Evolutionary conservation across 768 basidiomycete genomes (phyloP).

Genomic region (Rossbeevera mucosa): DNA sequence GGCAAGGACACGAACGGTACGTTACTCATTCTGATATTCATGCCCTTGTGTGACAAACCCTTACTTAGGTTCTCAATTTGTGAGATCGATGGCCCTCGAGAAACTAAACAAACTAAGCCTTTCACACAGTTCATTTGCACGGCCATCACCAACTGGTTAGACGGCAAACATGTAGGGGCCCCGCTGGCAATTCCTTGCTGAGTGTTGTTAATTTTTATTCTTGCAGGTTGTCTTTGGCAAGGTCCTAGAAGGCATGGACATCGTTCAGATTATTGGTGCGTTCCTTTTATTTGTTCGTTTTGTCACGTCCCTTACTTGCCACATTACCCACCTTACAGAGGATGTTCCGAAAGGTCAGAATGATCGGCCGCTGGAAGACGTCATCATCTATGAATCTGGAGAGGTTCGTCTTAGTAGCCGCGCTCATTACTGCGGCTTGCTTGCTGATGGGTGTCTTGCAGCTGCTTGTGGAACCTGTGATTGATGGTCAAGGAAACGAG

Average conservation of each 20-base stretch:
- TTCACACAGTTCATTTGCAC: constrained; percentile 83
- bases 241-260: constrained; percentile 89
- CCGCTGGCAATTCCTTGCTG: not conserved
- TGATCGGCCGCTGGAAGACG: constrained; percentile 73
- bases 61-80: constrained; percentile 76
- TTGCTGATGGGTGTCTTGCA: constrained; percentile 22
- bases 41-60: constrained; percentile 3
- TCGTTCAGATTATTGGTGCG: constrained; percentile 72
- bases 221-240: constrained; percentile 86
- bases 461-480: constrained; percentile 50
- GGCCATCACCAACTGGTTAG: constrained; percentile 81
- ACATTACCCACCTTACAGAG: constrained; percentile 46
- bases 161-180: constrained; percentile 75
- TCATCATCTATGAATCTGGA: constrained; percentile 80
- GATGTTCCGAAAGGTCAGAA: constrained; percentile 60
- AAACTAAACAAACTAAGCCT: not conserved
- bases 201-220: constrained; percentile 7
- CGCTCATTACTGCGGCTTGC: constrained; percentile 11
- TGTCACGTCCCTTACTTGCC: not conserved
- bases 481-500: constrained; percentile 72
- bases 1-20: constrained; percentile 89
- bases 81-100: constrained; percentile 34
- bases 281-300: not conserved
- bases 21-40: constrained; percentile 1
- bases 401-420: constrained; percentile 52